Evolutionary conservation across 1,284 basidiomycete genomes (phyloP).

Genomic region (Pseudozyma tsukubaensis): DNA sequence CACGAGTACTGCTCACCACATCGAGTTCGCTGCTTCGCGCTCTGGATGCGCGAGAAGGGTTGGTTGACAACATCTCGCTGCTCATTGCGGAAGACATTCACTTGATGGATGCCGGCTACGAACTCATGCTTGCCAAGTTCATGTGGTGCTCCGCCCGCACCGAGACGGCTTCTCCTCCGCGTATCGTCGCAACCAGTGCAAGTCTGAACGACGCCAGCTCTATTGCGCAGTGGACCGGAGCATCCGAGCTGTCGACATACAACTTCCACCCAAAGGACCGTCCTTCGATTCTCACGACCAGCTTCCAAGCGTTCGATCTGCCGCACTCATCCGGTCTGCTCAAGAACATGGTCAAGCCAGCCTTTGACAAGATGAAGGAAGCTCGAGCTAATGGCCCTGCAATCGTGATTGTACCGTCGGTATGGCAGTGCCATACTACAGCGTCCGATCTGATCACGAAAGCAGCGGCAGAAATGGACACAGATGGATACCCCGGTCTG

Average conservation of each 20-base stretch:
- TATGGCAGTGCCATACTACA: conserved; percentile 80
- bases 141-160: conserved; percentile 26
- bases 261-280: conserved; percentile 85
- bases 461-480: conserved; percentile 79
- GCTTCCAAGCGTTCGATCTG: conserved; percentile 83
- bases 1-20: conserved; percentile 68
- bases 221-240: conserved; percentile 84
- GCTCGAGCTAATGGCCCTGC: conserved; percentile 73
- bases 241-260: conserved; percentile 77
- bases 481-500: conserved; percentile 76
- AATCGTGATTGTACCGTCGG: conserved; percentile 91
- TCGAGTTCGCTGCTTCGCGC: conserved; percentile 66
- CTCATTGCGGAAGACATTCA: conserved; percentile 89
- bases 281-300: conserved; percentile 80
- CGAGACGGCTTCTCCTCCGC: conserved; percentile 53
- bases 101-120: conserved; percentile 83
- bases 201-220: conserved; percentile 85
- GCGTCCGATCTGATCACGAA: conserved; percentile 88
- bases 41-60: conserved; percentile 39
- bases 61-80: conserved; percentile 68
- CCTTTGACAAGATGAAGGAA: conserved; percentile 73
- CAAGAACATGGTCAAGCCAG: conserved; percentile 92
- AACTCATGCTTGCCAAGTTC: conserved; percentile 78
- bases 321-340: conserved; percentile 87
- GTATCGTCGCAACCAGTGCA: conserved; percentile 82